phyloP scores from a whole-genome alignment of 2,329 filamentous ascomycete species.

The Zymoseptoria ardabiliae region DNA sequence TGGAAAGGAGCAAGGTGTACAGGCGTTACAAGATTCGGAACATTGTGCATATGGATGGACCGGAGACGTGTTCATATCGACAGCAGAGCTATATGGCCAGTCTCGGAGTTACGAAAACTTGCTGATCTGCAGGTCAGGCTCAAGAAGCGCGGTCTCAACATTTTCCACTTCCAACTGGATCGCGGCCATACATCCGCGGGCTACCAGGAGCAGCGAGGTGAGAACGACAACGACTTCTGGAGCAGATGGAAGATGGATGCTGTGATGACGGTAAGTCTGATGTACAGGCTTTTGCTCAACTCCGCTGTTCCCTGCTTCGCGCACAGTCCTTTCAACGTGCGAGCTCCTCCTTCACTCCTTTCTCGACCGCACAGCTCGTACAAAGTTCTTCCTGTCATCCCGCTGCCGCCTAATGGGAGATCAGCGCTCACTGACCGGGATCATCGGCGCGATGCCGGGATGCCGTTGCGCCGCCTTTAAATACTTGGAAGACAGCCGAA shows the following conservation, averaged over 20 bases:
- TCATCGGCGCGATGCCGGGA: background rate
- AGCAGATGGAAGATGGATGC: background rate
- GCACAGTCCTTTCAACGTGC: background rate
- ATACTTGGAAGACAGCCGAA: background rate
- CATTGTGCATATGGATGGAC: background rate
- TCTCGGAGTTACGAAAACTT: background rate
- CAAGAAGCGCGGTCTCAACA: background rate
- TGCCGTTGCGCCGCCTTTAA: background rate
- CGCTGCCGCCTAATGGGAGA: background rate
- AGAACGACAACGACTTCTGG: background rate
- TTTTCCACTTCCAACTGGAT: too few relatives aligned
- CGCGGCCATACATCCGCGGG: background rate
- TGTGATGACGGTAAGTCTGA: background rate
- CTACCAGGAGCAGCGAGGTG: too few relatives aligned
- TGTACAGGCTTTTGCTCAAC: background rate
- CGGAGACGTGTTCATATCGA: background rate
- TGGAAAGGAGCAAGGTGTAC: background rate
- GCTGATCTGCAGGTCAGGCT: background rate
- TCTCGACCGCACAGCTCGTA: background rate
- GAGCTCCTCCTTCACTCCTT: background rate
- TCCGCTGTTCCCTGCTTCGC: background rate
- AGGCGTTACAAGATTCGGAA: background rate
- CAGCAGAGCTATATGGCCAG: background rate
- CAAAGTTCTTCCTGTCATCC: background rate
- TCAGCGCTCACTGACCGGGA: background rate